These are phyloP conservation scores for Pistacia atlantica DNA, from an alignment of 345 rosid species.

Conservation along the genomic window DNA sequence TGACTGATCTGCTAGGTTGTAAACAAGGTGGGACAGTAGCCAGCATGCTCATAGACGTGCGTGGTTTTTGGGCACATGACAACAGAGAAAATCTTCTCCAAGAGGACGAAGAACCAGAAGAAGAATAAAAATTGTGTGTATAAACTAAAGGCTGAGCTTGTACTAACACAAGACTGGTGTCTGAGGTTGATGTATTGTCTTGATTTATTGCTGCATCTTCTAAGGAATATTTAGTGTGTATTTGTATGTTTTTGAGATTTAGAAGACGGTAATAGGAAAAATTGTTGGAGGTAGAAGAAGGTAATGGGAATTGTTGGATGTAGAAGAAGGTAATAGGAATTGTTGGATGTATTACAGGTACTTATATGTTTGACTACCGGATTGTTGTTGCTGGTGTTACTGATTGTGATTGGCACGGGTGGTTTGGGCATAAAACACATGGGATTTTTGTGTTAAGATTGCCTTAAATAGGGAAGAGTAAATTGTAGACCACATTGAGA, in stretches of 20 bases:
- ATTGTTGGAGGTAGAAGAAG: neutral
- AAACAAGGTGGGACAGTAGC: constrained; percentile 98
- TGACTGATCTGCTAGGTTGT: constrained; percentile 78
- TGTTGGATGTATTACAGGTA: neutral
- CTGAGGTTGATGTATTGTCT: constrained; percentile 8
- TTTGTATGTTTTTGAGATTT: neutral
- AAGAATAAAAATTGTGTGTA: constrained; percentile 38
- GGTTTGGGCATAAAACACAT: neutral
- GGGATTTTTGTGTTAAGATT: neutral
- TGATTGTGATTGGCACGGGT: neutral
- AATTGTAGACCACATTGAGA: no score
- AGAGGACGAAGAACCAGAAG: constrained; percentile 96
- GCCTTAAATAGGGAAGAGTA: no score
- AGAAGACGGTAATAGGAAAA: neutral
- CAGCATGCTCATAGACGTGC: constrained; percentile 96
- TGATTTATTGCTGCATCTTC: neutral
- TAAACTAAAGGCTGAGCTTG: neutral
- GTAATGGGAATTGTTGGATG: neutral
- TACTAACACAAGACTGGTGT: constrained; percentile 16
- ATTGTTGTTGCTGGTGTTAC: neutral
- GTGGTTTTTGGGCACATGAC: constrained; percentile 99
- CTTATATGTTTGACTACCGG: neutral
- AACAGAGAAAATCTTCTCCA: constrained; percentile 98
- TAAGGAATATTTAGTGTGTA: neutral
- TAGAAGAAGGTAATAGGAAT: neutral